Evolutionary conservation across 2,329 filamentous ascomycete genomes (phyloP).

Genomic region (Fusarium incarnatum): DNA sequence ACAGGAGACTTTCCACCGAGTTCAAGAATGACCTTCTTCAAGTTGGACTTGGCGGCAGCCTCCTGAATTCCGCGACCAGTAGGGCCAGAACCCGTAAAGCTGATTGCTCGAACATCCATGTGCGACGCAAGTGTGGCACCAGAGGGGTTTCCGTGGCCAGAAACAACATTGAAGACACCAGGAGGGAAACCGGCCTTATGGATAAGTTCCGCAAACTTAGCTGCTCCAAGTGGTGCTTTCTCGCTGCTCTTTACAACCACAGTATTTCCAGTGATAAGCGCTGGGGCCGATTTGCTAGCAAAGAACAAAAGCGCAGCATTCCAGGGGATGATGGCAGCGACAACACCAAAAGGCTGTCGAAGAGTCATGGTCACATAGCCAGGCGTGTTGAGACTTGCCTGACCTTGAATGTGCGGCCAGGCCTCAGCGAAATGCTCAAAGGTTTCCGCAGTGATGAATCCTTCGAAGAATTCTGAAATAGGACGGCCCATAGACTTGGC

Average conservation of each 20-base stretch:
- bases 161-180: conserved; percentile 79
- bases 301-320: conserved; percentile 63
- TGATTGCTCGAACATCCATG: conserved; percentile 76
- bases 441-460: conserved; percentile 55
- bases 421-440: conserved; percentile 59
- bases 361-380: conserved; percentile 60
- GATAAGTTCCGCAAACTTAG: conserved; percentile 63
- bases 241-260: conserved; percentile 39
- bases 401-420: conserved; percentile 56
- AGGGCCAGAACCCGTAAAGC: conserved; percentile 79
- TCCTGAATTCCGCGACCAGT: conserved; percentile 81
- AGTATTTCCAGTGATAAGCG: conserved; percentile 37
- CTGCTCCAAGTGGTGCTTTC: conserved; percentile 35
- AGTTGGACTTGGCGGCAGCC: conserved; percentile 70
- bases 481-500: conserved; percentile 40
- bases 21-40: conserved; percentile 75
- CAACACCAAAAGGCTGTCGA: conserved; percentile 64
- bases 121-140: conserved; percentile 76
- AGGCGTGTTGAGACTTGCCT: conserved; percentile 61
- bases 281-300: conserved; percentile 52
- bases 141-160: conserved; percentile 74
- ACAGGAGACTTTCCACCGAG: conserved; percentile 76
- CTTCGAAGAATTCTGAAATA: conserved; percentile 26
- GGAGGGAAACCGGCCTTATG: conserved; percentile 79
- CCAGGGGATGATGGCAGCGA: conserved; percentile 69